Evolutionary conservation across 805 yeast genomes (phyloP), one percentile per base, ranked within the genome.

Genomic region (Nakazawaea anatomiae): DNA sequence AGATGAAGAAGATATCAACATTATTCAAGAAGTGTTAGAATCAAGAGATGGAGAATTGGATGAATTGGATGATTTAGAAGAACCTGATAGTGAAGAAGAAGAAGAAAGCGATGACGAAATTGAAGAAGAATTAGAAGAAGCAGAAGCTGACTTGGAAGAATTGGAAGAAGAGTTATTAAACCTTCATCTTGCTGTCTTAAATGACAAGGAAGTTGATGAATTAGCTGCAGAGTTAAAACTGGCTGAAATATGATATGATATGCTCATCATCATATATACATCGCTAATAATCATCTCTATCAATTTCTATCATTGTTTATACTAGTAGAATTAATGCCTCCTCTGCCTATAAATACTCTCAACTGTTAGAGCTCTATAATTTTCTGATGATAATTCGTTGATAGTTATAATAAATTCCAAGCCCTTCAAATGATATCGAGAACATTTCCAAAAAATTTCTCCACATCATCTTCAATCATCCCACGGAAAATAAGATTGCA

Each of bases 1-100:
- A 66, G 98, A 92, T 57, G 82, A 88, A 41, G 86, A 82, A 53
- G 72, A 76, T 25, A 67, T 94, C 51, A 87, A 81, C 50, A 67
- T 71, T 48, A 79, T 92, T 56, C 74, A 67, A 45, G 79, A 73
- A 25, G 66, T 83, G 14, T 89, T 92, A 58, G 87, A 79, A 51
- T 77, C 74, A 39, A 80, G 89, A 61, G 94, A 91, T 0, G 96
- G 96, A 54, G 92, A 86, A 65, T 72, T 94, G 35, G 96, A 92
- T 60, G 99, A 94, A 64, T 75, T 94, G 46, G 98, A 92, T 60
- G 99, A 94, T 59, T 79, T 94, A 70, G 99, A 92, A 72, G 97
- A 89, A 66, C 72, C 78, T 36, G 82, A 82, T 55, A 80, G 82
- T 28, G 89, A 82, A 49, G 89, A 82, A 51, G 88, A 82, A 27